Conservation (phyloP, 768 basidiomycete genomes). For the Boletus bicolor region DNA sequence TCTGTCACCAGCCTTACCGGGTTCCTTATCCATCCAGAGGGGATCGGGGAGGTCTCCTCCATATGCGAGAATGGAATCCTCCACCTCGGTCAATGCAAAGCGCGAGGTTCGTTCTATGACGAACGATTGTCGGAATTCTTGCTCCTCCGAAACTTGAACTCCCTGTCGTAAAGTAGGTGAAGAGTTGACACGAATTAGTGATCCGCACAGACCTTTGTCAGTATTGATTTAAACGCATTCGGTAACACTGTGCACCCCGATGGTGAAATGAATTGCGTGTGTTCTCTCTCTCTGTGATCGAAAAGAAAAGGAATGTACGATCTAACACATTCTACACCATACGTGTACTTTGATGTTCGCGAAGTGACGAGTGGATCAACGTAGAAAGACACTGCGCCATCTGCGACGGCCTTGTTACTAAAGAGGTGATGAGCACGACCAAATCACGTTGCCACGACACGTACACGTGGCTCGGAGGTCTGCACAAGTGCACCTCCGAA, state of each 20-base stretch:
- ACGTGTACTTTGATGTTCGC: conserved; percentile 41
- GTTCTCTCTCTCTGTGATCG: conserved; percentile 38
- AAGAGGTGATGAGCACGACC: neutral
- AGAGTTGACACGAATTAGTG: no score
- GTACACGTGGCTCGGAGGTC: conserved; percentile 51
- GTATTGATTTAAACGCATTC: conserved; percentile 36
- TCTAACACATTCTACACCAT: conserved; percentile 32
- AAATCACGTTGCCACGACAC: conserved; percentile 5
- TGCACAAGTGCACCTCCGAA: conserved; percentile 38
- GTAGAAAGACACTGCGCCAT: conserved; percentile 41
- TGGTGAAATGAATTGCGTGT: conserved; percentile 14
- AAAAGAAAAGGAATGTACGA: conserved; percentile 26
- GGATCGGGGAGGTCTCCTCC: conserved; percentile 10
- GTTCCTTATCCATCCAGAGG: conserved; percentile 12
- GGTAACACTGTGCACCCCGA: conserved; percentile 32
- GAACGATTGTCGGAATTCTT: conserved; percentile 19
- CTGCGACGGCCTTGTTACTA: conserved; percentile 49
- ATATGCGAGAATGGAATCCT: conserved; percentile 13
- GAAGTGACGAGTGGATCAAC: conserved; percentile 46
- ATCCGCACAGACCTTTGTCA: conserved; percentile 27
- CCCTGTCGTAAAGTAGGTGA: neutral
- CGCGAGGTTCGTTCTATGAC: neutral
- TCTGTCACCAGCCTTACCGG: neutral
- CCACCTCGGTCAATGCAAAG: neutral
- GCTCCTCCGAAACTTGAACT: conserved; percentile 16